Evolutionary conservation across 345 rosid genomes (phyloP).

Genomic region (Erysimum cheiranthoides): DNA sequence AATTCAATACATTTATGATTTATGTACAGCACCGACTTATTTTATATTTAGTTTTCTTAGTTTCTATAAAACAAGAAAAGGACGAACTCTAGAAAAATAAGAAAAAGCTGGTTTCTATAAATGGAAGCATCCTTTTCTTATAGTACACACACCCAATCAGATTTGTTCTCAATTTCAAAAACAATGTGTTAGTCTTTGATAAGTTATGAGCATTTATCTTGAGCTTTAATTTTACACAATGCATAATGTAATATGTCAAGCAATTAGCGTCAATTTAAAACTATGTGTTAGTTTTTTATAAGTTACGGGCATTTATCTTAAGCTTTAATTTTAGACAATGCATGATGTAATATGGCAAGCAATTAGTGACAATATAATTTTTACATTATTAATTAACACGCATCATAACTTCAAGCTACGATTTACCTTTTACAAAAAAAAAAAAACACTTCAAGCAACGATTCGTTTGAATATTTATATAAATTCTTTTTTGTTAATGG

Average conservation of each 20-base stretch:
- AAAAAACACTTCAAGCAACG: too few species aligned
- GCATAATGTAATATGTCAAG: constrained; percentile 8
- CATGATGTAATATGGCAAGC: constrained; percentile 7
- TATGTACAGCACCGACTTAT: constrained; percentile 43
- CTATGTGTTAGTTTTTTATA: constrained; percentile 14
- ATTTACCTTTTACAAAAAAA: too few species aligned
- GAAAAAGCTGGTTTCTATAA: constrained; percentile 26
- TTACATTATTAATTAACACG: neutral
- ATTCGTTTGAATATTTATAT: neutral
- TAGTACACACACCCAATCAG: constrained; percentile 18
- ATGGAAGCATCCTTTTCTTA: constrained; percentile 37
- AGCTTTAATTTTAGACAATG: neutral
- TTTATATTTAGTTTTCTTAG: constrained; percentile 31
- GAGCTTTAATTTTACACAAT: neutral
- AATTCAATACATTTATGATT: constrained; percentile 44
- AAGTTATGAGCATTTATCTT: constrained; percentile 6
- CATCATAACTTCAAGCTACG: neutral
- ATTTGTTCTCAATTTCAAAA: constrained; percentile 3
- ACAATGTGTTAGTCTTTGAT: constrained; percentile 20
- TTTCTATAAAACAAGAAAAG: constrained; percentile 30
- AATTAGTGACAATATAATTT: neutral
- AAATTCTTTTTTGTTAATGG: too few species aligned
- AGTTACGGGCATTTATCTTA: neutral
- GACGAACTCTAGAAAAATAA: constrained; percentile 11
- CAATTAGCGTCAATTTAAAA: neutral